Evolutionary conservation across 257 asterid species (phyloP), one percentile per base, ranked within the genome.

Genomic region (Nicotiana sylvestris): DNA sequence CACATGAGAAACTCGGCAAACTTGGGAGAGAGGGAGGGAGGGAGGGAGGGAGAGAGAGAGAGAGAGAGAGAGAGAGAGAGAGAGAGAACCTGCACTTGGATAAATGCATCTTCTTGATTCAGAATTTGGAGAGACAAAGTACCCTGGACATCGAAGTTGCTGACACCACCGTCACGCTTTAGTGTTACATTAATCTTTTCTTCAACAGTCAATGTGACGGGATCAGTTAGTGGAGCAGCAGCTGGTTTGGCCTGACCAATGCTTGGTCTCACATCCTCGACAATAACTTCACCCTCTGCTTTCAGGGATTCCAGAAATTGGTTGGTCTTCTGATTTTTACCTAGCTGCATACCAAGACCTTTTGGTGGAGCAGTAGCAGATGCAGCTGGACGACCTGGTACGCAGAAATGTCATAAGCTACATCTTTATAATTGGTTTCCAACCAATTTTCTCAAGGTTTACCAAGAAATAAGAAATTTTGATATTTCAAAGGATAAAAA

Each of bases 231-330:
- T 39, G 91, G 91, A 79, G 91, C 86, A 85, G 96, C 92, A 87
- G 91, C 90, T 84, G 91, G 79, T 87, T 83, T 92, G 67, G 96
- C 87, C 85, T 89, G 97, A 79, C 97, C 97, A 87, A 78, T 65
- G 78, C 82, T 89, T 32, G 98, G 97, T 84, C 96, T 90, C 83
- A 93, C 97, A 86, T 93, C 97, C 89, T 92, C 97, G 15, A 90
- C 95, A 87, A 95, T 92, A 81, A 87, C 89, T 87, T 93, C 97
- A 85, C 97, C 98, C 84, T 95, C 98, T 82, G 97, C 97, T 88
- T 91, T 95, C 60, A 95, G 90, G 82, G 98, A 92, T 83, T 95
- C 98, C 91, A 95, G 87, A 85, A 95, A 92, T 82, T 95, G 98
- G 87, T 92, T 93, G 74, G 97, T 86, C 89, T 81, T 93, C 82